phyloP scores from a whole-genome alignment of 1,139 yeast genomes.

The Zygoascus hellenicus region DNA sequence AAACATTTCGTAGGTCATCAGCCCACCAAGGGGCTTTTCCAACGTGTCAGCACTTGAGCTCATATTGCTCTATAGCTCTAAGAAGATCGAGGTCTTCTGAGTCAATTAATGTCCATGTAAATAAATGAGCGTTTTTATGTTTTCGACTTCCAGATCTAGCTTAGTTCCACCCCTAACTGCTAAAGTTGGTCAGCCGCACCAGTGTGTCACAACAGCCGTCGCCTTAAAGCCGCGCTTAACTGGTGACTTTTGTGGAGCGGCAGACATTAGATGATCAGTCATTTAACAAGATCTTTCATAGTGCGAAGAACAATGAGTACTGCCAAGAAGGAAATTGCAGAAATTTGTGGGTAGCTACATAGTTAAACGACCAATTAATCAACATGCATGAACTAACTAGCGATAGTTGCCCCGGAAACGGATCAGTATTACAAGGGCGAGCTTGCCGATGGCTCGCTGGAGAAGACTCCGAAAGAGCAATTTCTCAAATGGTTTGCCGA shows the following conservation, averaged over 20 bases:
- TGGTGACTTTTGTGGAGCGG: too few relatives aligned
- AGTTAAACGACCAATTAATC: too few relatives aligned
- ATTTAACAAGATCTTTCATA: too few relatives aligned
- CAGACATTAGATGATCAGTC: too few relatives aligned
- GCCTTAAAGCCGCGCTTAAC: too few relatives aligned
- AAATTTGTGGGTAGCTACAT: conserved; percentile 18
- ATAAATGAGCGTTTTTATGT: neutral
- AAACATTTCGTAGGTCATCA: neutral
- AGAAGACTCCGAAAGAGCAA: conserved; percentile 61
- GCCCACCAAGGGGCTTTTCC: neutral
- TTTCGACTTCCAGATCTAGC: neutral
- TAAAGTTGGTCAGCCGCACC: neutral
- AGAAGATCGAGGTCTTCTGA: too few relatives aligned
- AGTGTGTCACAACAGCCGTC: too few relatives aligned
- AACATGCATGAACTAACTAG: neutral
- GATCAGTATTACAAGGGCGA: conserved; percentile 76
- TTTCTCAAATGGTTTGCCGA: conserved; percentile 82
- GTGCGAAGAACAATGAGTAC: conserved; percentile 1
- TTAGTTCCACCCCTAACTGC: neutral
- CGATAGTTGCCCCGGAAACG: conserved; percentile 72
- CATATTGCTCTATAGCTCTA: too few relatives aligned
- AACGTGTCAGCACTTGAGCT: too few relatives aligned
- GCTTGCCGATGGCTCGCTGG: conserved; percentile 51
- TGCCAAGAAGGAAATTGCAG: conserved; percentile 12
- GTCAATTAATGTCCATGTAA: neutral